Percentiles rank a stretch among this genome's conserved stretches.
These are phyloP conservation scores for Backusella tarrabulga DNA, from an alignment of 192 early-diverging fungal species.

Conservation along the genomic window DNA sequence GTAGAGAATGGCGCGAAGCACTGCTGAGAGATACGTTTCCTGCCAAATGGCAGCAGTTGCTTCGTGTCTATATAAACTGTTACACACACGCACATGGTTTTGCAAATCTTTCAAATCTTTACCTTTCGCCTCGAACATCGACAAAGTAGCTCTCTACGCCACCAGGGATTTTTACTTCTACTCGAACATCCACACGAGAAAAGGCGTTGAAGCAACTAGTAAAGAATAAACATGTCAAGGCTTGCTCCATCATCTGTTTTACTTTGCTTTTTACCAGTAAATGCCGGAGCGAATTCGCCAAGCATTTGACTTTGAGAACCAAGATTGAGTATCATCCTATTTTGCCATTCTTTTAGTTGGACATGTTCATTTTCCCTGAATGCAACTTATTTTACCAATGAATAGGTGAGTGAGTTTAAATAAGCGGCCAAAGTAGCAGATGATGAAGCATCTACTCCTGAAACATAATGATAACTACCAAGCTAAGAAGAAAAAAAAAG, in stretches of 20 bases:
- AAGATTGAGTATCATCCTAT: slow-evolving; percentile 64
- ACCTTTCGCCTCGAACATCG: slow-evolving; percentile 88
- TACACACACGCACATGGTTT: neutral
- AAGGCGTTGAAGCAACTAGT: slow-evolving; percentile 96
- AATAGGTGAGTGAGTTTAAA: slow-evolving; percentile 93
- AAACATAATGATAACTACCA: slow-evolving; percentile 78
- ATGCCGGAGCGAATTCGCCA: slow-evolving; percentile 65
- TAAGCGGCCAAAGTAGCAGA: slow-evolving; percentile 98
- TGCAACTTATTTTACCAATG: slow-evolving; percentile 52
- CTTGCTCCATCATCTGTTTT: neutral
- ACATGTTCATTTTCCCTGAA: neutral
- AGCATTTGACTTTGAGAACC: slow-evolving; percentile 60
- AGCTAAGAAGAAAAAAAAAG: slow-evolving; percentile 54
- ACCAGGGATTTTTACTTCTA: slow-evolving; percentile 98
- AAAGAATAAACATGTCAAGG: neutral
- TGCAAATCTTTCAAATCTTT: neutral
- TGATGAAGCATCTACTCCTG: slow-evolving; percentile 84
- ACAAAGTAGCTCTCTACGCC: slow-evolving; percentile 94
- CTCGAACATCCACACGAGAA: slow-evolving; percentile 93
- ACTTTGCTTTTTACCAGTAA: slow-evolving; percentile 51
- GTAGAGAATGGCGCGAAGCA: slow-evolving; percentile 89
- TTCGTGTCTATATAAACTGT: slow-evolving; percentile 48
- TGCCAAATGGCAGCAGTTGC: slow-evolving; percentile 84
- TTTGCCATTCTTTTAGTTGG: neutral
- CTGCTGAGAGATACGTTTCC: slow-evolving; percentile 84